A percentile compares a stretch with the other conserved stretches of the same genome.
phyloP scores from a whole-genome alignment of 2,329 filamentous ascomycete species.

The Phyllosticta capitalensis region DNA sequence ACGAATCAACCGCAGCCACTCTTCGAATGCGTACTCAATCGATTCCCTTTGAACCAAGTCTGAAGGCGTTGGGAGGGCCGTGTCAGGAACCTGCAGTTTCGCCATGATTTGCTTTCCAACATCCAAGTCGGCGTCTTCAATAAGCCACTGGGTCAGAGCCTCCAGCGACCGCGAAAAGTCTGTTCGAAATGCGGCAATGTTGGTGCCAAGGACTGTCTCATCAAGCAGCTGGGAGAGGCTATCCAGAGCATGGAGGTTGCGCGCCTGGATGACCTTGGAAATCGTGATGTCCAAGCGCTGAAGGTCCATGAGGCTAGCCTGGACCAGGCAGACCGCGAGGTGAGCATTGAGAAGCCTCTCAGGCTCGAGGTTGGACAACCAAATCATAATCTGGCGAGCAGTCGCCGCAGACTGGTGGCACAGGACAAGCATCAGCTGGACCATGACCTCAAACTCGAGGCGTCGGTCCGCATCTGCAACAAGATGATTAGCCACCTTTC shows the following conservation, averaged over 20 bases:
- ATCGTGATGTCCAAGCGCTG: slow-evolving; percentile 53
- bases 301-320: slow-evolving; percentile 51
- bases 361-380: slow-evolving; percentile 44
- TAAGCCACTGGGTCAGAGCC: slow-evolving; percentile 71
- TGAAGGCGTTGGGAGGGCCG: slow-evolving; percentile 45
- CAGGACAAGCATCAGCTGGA: slow-evolving; percentile 51
- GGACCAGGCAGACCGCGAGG: slow-evolving; percentile 51
- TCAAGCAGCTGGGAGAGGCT: slow-evolving; percentile 75
- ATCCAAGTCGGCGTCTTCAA: slow-evolving; percentile 57
- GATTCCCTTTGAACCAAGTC: slow-evolving; percentile 61
- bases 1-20: slow-evolving; percentile 73
- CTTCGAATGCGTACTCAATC: slow-evolving; percentile 89
- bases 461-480: slow-evolving; percentile 46
- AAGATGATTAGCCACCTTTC: slow-evolving; percentile 47
- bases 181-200: slow-evolving; percentile 67
- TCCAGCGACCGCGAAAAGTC: slow-evolving; percentile 81
- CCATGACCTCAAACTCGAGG: slow-evolving; percentile 54
- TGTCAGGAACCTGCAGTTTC: slow-evolving; percentile 48
- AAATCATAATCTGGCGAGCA: slow-evolving; percentile 44
- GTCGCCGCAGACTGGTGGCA: slow-evolving; percentile 51
- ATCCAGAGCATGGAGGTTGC: slow-evolving; percentile 62
- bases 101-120: slow-evolving; percentile 62
- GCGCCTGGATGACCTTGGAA: slow-evolving; percentile 60
- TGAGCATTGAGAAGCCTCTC: slow-evolving; percentile 51
- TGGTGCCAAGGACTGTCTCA: slow-evolving; percentile 66